Evolutionary conservation across 257 asterid genomes (phyloP).

Genomic region (Verbena officinalis): DNA sequence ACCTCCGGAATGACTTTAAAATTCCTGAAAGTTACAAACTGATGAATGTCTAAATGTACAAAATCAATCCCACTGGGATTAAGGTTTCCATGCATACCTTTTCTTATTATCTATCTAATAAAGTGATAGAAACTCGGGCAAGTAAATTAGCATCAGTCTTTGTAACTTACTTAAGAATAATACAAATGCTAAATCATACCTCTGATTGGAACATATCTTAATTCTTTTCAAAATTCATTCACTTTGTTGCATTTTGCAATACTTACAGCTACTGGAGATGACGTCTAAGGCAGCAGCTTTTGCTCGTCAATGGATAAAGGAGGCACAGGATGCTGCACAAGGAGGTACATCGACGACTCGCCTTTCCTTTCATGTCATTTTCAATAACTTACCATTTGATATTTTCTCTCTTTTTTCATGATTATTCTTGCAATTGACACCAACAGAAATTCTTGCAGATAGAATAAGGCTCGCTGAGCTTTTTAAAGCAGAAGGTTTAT

Average conservation of each 20-base stretch:
- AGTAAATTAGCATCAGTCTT: background rate
- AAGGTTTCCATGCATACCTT: background rate
- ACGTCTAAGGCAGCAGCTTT: constrained; percentile 60
- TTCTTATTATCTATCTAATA: background rate
- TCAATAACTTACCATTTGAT: background rate
- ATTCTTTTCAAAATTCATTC: no score
- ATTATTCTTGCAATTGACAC: constrained; percentile 11
- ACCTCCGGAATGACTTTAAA: background rate
- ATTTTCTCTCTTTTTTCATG: background rate
- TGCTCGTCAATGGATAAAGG: constrained; percentile 76
- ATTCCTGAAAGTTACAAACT: constrained; percentile 4
- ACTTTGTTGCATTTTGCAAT: no score
- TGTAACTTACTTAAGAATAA: background rate
- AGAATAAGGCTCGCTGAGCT: constrained; percentile 80
- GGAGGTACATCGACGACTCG: constrained; percentile 59
- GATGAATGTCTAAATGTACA: background rate
- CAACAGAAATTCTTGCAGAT: constrained; percentile 48
- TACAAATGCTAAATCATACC: background rate
- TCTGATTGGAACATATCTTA: background rate
- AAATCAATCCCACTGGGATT: background rate
- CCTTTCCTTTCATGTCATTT: background rate
- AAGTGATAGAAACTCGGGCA: background rate
- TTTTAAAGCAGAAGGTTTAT: constrained; percentile 81
- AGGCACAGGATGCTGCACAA: constrained; percentile 78
- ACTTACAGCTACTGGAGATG: constrained; percentile 73